Evolutionary conservation across 106 monocot genomes (phyloP), one percentile per base, ranked within the genome.

Genomic region (Acorus gramineus): DNA sequence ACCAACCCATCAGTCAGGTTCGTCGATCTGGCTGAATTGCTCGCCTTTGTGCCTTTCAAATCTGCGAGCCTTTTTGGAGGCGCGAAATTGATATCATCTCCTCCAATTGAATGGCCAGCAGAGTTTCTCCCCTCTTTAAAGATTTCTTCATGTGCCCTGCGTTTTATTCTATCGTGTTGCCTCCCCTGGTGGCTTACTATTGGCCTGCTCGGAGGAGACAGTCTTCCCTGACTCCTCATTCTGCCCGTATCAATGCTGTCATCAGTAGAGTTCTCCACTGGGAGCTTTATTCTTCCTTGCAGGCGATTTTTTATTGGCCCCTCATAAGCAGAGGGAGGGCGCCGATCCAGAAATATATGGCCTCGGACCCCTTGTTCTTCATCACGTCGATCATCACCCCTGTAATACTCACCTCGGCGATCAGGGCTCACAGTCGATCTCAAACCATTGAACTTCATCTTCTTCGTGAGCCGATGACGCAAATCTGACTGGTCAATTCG

Each of bases 61-160:
- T 94, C 85, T 58, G 86, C 73, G 66, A 89, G 79, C 60, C 86
- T 86, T 73, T 85, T 93, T 50, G 93, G 93, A 51, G 81, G 86
- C 62, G 84, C 69, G 78, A 93, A 85, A 28, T 79, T 64, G 51
- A 76, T 28, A 28, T 28, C 28, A 1, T 28, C 28, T 28, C 0
- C 1, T 28, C 28, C 28, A 28, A 28, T 28, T 28, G 28, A 28
- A 28, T 28, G 28, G 28, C 28, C 28, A 28, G 28, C 28, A 28
- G 28, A 28, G 4, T 61, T 79, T 56, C 71, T 78, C 6, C 51
- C 12, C 47, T 58, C 71, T 44, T 67, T 55, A 64, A 67, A 4
- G 3, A 71, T 46, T 2, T 80, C 71, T 51, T 78, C 86, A 52
- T 55, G 59, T 48, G 63, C 49, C 54, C 45, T 66, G 57, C 11